Evolutionary conservation across 2,329 filamentous ascomycete species (phyloP).

Genomic region (Cordyceps javanica): DNA sequence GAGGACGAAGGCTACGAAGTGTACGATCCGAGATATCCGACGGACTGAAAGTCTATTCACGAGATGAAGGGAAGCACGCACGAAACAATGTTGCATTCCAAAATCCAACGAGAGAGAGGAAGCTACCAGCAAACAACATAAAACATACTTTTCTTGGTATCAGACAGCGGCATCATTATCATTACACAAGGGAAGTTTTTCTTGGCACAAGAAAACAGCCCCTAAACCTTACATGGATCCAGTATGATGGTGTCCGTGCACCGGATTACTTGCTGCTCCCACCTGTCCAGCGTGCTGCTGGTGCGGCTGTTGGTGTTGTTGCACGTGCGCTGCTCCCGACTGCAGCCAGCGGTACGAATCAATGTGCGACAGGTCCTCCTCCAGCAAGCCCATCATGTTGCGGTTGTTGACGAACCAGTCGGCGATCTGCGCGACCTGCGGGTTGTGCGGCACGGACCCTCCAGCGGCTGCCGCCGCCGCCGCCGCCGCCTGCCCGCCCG

Average conservation of each 20-base stretch:
- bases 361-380: constrained; percentile 51
- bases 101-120: neutral
- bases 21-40: constrained; percentile 56
- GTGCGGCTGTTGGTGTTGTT: neutral
- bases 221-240: constrained; percentile 9
- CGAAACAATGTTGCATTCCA: neutral
- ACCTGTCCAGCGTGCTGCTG: neutral
- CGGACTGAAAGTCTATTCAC: constrained; percentile 41
- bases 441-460: constrained; percentile 18
- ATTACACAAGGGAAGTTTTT: constrained; percentile 1
- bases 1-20: constrained; percentile 68
- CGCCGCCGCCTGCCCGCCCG: constrained; percentile 12
- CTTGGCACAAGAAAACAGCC: neutral
- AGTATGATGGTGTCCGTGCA: constrained; percentile 5
- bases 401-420: constrained; percentile 63
- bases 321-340: constrained; percentile 12
- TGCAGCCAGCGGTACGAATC: constrained; percentile 31
- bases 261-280: neutral
- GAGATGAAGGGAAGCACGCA: neutral
- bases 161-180: constrained; percentile 8
- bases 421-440: constrained; percentile 43
- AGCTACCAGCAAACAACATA: neutral
- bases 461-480: constrained; percentile 3
- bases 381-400: constrained; percentile 59
- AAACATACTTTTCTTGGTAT: constrained; percentile 1